A percentile compares a stretch with the other conserved stretches of the same genome.
Evolutionary conservation across 495 filamentous ascomycete genomes (phyloP).

Genomic region (Talaromyces proteolyticus): DNA sequence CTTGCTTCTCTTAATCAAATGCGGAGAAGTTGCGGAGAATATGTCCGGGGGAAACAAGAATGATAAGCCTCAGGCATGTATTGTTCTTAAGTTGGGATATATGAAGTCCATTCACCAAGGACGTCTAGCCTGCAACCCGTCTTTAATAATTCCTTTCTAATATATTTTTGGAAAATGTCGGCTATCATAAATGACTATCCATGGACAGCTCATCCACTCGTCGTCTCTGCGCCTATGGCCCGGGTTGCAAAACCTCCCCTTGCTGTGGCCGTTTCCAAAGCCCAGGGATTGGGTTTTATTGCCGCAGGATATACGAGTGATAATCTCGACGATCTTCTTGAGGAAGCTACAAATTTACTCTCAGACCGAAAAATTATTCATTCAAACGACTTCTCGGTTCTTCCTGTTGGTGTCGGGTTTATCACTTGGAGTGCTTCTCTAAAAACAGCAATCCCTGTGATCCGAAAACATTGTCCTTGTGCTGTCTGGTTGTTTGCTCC

Average conservation of each 20-base stretch:
- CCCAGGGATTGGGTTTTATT: constrained; percentile 52
- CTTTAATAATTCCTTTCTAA: too few species aligned
- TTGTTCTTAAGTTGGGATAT: too few species aligned
- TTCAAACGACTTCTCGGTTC: background rate
- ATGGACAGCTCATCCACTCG: constrained; percentile 53
- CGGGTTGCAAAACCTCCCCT: constrained; percentile 52
- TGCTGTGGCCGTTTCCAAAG: constrained; percentile 51
- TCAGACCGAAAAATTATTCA: background rate
- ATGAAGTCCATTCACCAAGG: too few species aligned
- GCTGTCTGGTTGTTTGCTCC: constrained; percentile 69
- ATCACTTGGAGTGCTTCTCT: constrained; percentile 43
- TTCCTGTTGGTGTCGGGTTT: constrained; percentile 59
- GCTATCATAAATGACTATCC: constrained; percentile 34
- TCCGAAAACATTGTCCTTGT: constrained; percentile 43
- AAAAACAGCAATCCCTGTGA: constrained; percentile 24
- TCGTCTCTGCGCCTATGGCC: constrained; percentile 63
- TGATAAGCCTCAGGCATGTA: too few species aligned
- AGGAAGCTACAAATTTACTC: constrained; percentile 14
- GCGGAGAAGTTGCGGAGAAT: background rate
- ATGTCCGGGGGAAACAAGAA: background rate
- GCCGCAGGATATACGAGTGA: constrained; percentile 23
- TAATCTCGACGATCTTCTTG: constrained; percentile 17
- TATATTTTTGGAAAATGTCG: background rate
- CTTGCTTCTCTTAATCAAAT: background rate
- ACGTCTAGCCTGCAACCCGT: too few species aligned